Evolutionary conservation across 106 monocot species (phyloP), one percentile per base, ranked within the genome.

Genomic region (Apostasia shenzhenica): DNA sequence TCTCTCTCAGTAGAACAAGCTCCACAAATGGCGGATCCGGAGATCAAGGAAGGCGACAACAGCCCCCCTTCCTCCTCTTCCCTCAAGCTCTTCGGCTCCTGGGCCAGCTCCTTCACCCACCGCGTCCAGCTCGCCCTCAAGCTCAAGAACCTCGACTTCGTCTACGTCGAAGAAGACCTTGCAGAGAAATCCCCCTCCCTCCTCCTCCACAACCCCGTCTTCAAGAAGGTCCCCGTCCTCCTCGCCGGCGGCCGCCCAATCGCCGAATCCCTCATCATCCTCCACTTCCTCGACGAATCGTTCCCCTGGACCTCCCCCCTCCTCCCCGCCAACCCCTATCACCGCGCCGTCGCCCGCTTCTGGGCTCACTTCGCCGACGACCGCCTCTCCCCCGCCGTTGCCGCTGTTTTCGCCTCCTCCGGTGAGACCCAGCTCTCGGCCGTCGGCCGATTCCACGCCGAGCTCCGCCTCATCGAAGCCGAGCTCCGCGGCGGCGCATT

Each of bases 201-300:
- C 43, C 83, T 88, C 59, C 80, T 57, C n/a, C 63, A 68, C 74
- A 88, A 85, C 74, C 92, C 88, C 8, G 51, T 92, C 42, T 72
- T 85, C 85, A 78, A 88, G 66, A 88, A 85, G 58, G 82, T 88
- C 5, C 91, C 88, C 14, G 81, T 92, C 45, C 88, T 92, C 55
- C 14, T 92, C 58, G 80, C 88, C 62, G 42, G 48, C 61, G 88
- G 74, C 68, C 69, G 59, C 48, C 56, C 88, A 38, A n/a, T 92
- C 14, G 48, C 66, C 1, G 91, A 92, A 71, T 88, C 91, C 42
- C 52, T 78, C 58, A n/a, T 88, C 80, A 92, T 92, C 61, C 75
- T 92, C 57, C 76, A 92, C 1, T 92, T 88, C 74, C 66, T 92
- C 11, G 88, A 92, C 41, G 87, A 92, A 6, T 54, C 43, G 12